These are phyloP conservation scores for Crataegus laevigata DNA, from an alignment of 306 rosid genomes.

Conservation along the genomic window DNA sequence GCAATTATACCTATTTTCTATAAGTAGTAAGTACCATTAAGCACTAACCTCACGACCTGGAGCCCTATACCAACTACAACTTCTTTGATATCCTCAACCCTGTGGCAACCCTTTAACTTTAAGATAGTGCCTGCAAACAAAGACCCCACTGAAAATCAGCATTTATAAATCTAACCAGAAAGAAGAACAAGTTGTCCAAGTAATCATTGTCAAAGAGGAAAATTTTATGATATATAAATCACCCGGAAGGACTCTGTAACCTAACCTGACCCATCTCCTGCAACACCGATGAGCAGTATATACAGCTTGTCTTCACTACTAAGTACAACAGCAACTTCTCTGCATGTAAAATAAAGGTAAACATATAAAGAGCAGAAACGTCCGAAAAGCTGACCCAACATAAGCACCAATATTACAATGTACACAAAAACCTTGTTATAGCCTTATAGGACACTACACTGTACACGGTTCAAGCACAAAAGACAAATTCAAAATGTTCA, in stretches of 20 bases:
- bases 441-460: background rate
- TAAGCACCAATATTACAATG: background rate
- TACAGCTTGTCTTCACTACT: constrained; percentile 80
- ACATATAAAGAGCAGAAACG: background rate
- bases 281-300: constrained; percentile 41
- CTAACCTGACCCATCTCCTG: constrained; percentile 68
- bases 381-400: background rate
- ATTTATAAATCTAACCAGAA: constrained; percentile 2
- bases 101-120: constrained; percentile 51
- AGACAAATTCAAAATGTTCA: background rate
- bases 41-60: constrained; percentile 80
- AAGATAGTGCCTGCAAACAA: constrained; percentile 38
- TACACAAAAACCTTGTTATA: background rate
- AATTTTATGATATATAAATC: constrained; percentile 7
- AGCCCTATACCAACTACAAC: constrained; percentile 80
- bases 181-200: background rate
- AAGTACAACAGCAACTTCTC: constrained; percentile 73
- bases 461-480: background rate
- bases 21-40: constrained; percentile 12
- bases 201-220: background rate
- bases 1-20: background rate
- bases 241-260: constrained; percentile 13
- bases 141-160: background rate
- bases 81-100: constrained; percentile 61
- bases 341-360: constrained; percentile 22